Base-by-base conservation (phyloP, 148 eudicot genomes). In the Fagopyrum tataricum region DNA sequence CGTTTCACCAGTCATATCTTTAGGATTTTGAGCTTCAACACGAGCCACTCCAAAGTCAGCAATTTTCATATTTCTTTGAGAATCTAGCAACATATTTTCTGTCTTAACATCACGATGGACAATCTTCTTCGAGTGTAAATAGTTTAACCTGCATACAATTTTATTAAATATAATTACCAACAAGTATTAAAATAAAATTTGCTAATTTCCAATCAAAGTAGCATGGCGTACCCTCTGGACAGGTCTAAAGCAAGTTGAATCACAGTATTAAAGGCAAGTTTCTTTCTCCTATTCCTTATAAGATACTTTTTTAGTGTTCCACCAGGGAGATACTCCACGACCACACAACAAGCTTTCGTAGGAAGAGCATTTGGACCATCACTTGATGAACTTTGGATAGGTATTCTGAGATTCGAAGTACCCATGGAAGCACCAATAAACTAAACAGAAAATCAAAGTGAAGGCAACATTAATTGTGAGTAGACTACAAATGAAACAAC, bases 41-140 rank as follows among this genome's bases (percentile, higher is more conserved):
- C 96, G 91, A 76, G 98, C 96, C 72, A 93, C 96, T 58, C 96
- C 98, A 83, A 93, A 93, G 78, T 90, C 98, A 15, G 96, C 96
- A 76, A 92, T 90, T 82, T 90, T 93, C 20, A 93, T 49, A 46
- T 71, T 88, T 69, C 84, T 74, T 17, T 74, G 72, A 49, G 70
- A 18, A 76, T 93, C 98, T 44, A 93, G 68, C 79, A 93, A 80
- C 98, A 93, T 93, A 59, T 92, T 92, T 81, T 92, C 97, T 13
- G 97, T 86, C 76, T 92, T 92, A 37, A 93, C 98, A 79, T 93
- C 96, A 21, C 96, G 98, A 67, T 93, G 98, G 12, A 93, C 98
- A 74, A 93, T 93, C 85, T 89, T 93, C 83, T 90, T 76, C 2
- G 90, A 83, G 52, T 93, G 98, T 14, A 93, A 78, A 78, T 90